Evolutionary conservation across 371 early-diverging fungal species (phyloP), one percentile per base, ranked within the genome.

Genomic region (Gilbertella persicaria): DNA sequence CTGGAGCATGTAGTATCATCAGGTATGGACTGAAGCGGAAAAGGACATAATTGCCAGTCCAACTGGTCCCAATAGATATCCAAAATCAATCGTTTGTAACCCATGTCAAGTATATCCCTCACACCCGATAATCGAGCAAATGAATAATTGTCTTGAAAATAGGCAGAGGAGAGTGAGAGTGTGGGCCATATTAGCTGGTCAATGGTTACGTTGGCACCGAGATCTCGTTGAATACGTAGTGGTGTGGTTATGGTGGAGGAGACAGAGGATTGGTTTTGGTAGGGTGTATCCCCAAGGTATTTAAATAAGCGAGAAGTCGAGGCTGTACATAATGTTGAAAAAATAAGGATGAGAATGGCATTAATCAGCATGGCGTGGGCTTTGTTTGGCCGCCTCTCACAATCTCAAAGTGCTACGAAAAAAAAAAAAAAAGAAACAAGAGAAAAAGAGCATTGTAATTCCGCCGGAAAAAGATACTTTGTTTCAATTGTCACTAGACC

Each of bases 101-200:
- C 77, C 59, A 66, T 61, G 2, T 36, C 5, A 6, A 73, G 49
- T 4, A 70, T 24, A 5, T 57, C 28, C 17, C 55, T 42, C 0
- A 66, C 37, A 30, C 56, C 33, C 24, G 46, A 39, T 6, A 72
- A 10, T 36, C 46, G 49, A 2, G 44, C 38, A 10, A 35, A 30
- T 4, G 73, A 64, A 37, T 53, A 73, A 36, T 76, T 50, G 16
- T 55, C 60, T 35, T 62, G 59, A 53, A 76, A 73, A 51, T 64
- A 76, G 45, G 62, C 60, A 25, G 57, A 53, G 7, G 64, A 52
- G 14, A 76, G 36, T 19, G 64, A 45, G 8, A 76, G 29, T 14
- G 77, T 66, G n/a, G 77, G 77, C 73, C 69, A 73, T n/a, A 70
- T 43, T 8, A 50, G 53, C 16, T 62, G 64, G 41, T 76, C 66